phyloP scores from a whole-genome alignment of 2,329 filamentous ascomycete species.

The Diaporthe helianthi region DNA sequence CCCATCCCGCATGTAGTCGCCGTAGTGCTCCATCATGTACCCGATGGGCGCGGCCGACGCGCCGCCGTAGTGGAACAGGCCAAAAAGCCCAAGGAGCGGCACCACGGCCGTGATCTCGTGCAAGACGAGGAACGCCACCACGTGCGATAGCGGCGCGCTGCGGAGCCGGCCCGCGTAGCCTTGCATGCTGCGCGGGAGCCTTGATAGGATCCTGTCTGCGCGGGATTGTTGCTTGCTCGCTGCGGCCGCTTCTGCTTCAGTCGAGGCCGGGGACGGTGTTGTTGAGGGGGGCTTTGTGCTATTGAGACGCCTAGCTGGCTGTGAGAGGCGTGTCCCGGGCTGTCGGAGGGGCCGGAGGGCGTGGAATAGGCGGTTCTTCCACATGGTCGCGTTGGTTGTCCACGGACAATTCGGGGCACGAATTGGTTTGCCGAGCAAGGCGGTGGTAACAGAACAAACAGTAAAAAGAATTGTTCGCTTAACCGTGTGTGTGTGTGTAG shows the following conservation, averaged over 20 bases:
- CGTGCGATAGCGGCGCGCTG: constrained; percentile 79
- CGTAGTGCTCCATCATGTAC: constrained; percentile 59
- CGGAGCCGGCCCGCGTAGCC: constrained; percentile 74
- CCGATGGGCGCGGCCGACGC: constrained; percentile 63
- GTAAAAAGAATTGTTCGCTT: not conserved
- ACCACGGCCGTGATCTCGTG: constrained; percentile 91
- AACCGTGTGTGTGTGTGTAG: no score
- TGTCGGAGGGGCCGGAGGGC: constrained; percentile 5
- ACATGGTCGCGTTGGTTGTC: not conserved
- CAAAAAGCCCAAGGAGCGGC: constrained; percentile 77
- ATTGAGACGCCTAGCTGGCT: not conserved
- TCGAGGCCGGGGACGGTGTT: not conserved
- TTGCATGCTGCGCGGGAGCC: constrained; percentile 71
- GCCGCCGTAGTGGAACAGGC: constrained; percentile 79
- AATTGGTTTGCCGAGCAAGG: not conserved
- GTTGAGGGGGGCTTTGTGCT: not conserved
- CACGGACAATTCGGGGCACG: no score
- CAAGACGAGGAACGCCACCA: constrained; percentile 85
- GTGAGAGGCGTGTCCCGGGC: not conserved
- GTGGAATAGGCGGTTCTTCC: constrained; percentile 12
- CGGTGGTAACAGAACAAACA: not conserved
- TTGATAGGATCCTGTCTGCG: constrained; percentile 55
- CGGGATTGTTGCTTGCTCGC: constrained; percentile 40
- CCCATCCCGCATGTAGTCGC: constrained; percentile 63
- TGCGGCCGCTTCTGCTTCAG: constrained; percentile 47